A percentile compares a stretch with the other conserved stretches of the same genome.
Conservation (phyloP, 164 flowering plant species). For the Echeveria elegans region DNA sequence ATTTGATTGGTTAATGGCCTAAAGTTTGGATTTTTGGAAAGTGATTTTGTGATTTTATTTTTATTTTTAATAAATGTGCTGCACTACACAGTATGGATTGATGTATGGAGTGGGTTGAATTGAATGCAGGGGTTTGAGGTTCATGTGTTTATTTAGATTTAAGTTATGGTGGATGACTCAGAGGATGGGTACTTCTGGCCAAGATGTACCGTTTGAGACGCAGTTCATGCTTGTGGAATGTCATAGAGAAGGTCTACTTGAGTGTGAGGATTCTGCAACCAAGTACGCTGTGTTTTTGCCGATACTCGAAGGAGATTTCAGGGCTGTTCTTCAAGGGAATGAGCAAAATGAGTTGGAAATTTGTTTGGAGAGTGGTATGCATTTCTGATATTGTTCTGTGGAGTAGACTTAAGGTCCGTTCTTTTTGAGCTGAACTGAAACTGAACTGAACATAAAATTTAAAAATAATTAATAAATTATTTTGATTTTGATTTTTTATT, state of each 20-base stretch:
- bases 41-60: not conserved
- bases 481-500: no score
- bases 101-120: no score
- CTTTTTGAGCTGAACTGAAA: no score
- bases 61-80: no score
- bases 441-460: no score
- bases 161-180: constrained; percentile 99
- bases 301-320: constrained; percentile 80
- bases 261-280: constrained; percentile 34
- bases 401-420: no score
- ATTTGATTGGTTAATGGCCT: no score
- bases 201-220: constrained; percentile 84
- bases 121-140: constrained; percentile 56
- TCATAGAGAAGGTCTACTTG: constrained; percentile 50
- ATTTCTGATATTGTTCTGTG: no score
- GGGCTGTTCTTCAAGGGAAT: constrained; percentile 90
- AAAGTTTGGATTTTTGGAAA: no score
- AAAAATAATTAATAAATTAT: no score
- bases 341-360: constrained; percentile 79
- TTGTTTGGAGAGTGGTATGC: constrained; percentile 95
- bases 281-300: constrained; percentile 85
- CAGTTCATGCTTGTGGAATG: constrained; percentile 91
- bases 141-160: constrained; percentile 87
- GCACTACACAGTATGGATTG: no score
- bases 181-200: constrained; percentile 85